These are phyloP conservation scores for Dictyostelium discoideum DNA, from an alignment of 78 protist genomes.

Conservation along the genomic window DNA sequence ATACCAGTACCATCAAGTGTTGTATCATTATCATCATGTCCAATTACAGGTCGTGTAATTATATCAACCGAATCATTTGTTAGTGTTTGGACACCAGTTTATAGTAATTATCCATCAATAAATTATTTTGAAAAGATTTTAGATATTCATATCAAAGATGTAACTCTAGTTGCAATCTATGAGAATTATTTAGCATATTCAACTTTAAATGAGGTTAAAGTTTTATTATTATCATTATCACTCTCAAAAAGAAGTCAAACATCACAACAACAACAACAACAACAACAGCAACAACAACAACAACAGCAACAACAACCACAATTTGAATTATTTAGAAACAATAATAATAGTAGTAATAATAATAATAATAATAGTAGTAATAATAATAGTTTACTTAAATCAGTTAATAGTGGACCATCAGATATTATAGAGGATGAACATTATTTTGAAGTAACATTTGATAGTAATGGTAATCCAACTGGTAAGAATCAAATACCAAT, in stretches of 20 bases:
- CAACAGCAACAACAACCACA: background rate
- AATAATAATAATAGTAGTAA: background rate
- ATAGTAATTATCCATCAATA: background rate
- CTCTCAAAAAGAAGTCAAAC: background rate
- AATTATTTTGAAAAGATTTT: constrained; percentile 53
- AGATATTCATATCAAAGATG: constrained; percentile 57
- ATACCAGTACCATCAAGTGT: constrained; percentile 66
- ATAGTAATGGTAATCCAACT: constrained; percentile 58
- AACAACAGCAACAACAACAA: background rate
- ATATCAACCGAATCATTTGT: constrained; percentile 51
- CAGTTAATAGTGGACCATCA: constrained; percentile 70
- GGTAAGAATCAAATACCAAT: constrained; percentile 58
- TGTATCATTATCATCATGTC: constrained; percentile 29
- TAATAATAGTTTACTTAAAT: background rate
- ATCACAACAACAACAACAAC: background rate
- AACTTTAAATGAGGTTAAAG: constrained; percentile 37
- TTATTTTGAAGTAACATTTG: constrained; percentile 67
- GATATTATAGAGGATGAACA: constrained; percentile 79
- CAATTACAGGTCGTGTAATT: constrained; percentile 62
- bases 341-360: background rate
- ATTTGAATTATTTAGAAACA: background rate
- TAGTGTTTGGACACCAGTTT: constrained; percentile 51
- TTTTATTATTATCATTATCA: constrained; percentile 29
- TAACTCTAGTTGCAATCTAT: constrained; percentile 21
- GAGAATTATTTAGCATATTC: constrained; percentile 59